These are phyloP conservation scores for Thermoascus crustaceus DNA, from an alignment of 2,329 filamentous ascomycete genomes.

Conservation along the genomic window DNA sequence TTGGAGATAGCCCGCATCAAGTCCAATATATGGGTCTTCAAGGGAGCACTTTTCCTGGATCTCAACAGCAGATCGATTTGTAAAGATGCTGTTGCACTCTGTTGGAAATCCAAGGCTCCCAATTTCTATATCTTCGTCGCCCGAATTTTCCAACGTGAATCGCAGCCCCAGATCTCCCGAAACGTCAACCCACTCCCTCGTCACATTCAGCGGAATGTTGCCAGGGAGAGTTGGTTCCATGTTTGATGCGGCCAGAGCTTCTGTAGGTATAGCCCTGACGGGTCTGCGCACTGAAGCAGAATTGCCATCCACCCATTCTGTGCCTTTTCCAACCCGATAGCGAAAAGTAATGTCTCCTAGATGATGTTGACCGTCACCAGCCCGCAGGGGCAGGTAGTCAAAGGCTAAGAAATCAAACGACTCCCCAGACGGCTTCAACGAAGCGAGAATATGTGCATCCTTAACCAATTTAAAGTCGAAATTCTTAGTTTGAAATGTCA, in stretches of 20 bases:
- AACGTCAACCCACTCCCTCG: constrained; percentile 45
- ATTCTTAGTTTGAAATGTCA: constrained; percentile 33
- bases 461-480: constrained; percentile 38
- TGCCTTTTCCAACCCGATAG: constrained; percentile 38
- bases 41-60: constrained; percentile 47
- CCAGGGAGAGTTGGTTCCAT: constrained; percentile 36
- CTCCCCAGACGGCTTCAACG: constrained; percentile 34
- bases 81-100: constrained; percentile 58
- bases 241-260: constrained; percentile 33
- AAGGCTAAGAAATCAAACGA: constrained; percentile 50
- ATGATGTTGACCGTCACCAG: constrained; percentile 49
- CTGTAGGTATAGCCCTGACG: constrained; percentile 22
- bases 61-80: constrained; percentile 39
- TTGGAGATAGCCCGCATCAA: constrained; percentile 51
- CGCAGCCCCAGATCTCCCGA: constrained; percentile 44
- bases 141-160: constrained; percentile 45
- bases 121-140: constrained; percentile 38
- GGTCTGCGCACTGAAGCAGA: constrained; percentile 37
- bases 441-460: constrained; percentile 43
- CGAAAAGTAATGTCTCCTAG: constrained; percentile 51
- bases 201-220: constrained; percentile 37
- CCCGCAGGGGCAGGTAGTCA: constrained; percentile 41
- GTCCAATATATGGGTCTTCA: constrained; percentile 53
- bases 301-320: constrained; percentile 41
- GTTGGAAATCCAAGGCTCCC: constrained; percentile 52